Conservation (phyloP, 2,329 filamentous ascomycete species). For the Aspergillus vadensis region DNA sequence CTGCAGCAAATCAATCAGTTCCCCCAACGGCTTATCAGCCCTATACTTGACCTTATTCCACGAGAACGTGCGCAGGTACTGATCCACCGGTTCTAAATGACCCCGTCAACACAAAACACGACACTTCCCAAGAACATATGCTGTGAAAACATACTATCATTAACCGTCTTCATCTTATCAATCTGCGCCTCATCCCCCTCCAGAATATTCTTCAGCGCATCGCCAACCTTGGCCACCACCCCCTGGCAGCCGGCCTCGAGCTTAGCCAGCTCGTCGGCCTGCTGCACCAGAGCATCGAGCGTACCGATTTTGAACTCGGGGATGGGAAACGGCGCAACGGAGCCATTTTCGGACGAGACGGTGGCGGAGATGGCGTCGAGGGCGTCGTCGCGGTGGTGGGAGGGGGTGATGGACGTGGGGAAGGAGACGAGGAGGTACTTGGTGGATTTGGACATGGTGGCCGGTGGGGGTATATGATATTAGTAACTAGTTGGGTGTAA, state of each 20-base stretch:
- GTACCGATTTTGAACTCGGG: slow-evolving; percentile 98
- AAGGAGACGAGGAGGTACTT: slow-evolving; percentile 90
- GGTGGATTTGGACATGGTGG: slow-evolving; percentile 46
- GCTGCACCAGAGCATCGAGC: slow-evolving; percentile 89
- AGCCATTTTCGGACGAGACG: slow-evolving; percentile 73
- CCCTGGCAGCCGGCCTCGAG: slow-evolving; percentile 76
- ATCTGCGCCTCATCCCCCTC: slow-evolving; percentile 83
- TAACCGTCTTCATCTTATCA: slow-evolving; percentile 85
- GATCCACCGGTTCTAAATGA: slow-evolving; percentile 81
- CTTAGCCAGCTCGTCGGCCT: slow-evolving; percentile 93
- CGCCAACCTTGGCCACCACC: slow-evolving; percentile 84
- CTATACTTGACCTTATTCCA: slow-evolving; percentile 99
- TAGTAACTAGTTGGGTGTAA: neutral
- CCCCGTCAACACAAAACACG: slow-evolving; percentile 9
- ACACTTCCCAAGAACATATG: too few species aligned
- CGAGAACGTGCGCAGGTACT: slow-evolving; percentile 83
- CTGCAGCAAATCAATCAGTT: slow-evolving; percentile 83
- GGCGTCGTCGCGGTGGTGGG: slow-evolving; percentile 77
- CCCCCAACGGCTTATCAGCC: slow-evolving; percentile 83
- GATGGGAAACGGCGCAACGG: slow-evolving; percentile 74
- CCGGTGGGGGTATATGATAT: neutral
- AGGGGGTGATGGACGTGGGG: slow-evolving; percentile 81
- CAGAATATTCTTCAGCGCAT: slow-evolving; percentile 79
- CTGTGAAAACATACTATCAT: slow-evolving; percentile 69
- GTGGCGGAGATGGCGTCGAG: slow-evolving; percentile 73